Evolutionary conservation across 371 early-diverging fungal genomes (phyloP), one percentile per base, ranked within the genome.

Genomic region (Dinochytrium kinnereticum): DNA sequence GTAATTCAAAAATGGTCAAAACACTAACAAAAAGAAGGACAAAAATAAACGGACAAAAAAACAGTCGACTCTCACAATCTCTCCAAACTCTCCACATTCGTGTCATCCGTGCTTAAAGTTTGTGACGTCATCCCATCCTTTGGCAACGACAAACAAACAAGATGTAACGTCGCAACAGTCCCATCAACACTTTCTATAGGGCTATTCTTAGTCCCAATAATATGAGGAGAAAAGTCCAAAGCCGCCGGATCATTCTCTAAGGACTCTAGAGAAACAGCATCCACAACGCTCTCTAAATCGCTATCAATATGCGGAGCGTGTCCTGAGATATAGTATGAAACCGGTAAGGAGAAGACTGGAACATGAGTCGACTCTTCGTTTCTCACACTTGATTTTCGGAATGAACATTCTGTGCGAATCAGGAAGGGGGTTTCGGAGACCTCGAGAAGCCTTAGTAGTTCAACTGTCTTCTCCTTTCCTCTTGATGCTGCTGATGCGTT

Each of bases 161-260:
- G 51, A 28, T 51, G 70, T 75, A n/a, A 59, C 72, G 38, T 40
- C 1, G 92, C 93, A 0, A 85, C 80, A 0, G 92, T 91, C 0
- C 89, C 91, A 78, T 93, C 93, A 2, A 83, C 81, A 44, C 92
- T 92, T 37, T 83, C 91, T 0, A 93, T 85, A 2, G 92, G 92
- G 17, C 89, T 91, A 2, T 76, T 76, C 0, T 84, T 78, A 0
- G 89, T 86, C 3, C 93, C 94, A 64, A 93, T 89, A 2, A 71
- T 79, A 19, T 79, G 81, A 13, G 92, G 92, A 2, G 90, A 86
- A 69, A 86, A 90, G 72, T 91, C 85, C 51, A 78, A 31, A 24
- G 55, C 40, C 3, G 30, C n/a, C 2, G 49, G 34, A 50, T 66
- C 66, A 30, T 66, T 66, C 10, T 31, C 31, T 13, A 44, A 30